Percentiles rank a stretch among this genome's conserved stretches.
phyloP scores from a whole-genome alignment of 495 filamentous ascomycete species.

The Xylaria flabelliformis region DNA sequence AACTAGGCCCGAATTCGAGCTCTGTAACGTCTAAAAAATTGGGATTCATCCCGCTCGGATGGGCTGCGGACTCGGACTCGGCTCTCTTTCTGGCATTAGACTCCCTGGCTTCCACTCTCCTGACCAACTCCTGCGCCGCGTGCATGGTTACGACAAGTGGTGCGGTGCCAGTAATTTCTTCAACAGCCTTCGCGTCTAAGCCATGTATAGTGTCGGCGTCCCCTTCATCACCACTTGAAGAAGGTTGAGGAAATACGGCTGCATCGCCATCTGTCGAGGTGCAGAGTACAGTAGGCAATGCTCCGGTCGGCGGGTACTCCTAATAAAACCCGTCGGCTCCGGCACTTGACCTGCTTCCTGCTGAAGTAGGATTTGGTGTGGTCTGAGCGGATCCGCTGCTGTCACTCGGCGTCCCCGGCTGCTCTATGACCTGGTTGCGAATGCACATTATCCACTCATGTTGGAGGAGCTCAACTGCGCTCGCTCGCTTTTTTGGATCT shows the following conservation, averaged over 20 bases:
- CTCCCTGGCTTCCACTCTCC: slow-evolving; percentile 35
- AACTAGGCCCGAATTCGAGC: slow-evolving; percentile 33
- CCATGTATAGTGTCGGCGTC: slow-evolving; percentile 4
- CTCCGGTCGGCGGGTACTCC: slow-evolving; percentile 34
- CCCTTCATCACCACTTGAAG: not conserved
- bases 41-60: not conserved
- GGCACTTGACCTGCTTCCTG: slow-evolving; percentile 33
- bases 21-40: slow-evolving; percentile 8
- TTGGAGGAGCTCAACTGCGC: slow-evolving; percentile 88
- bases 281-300: slow-evolving; percentile 30
- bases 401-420: slow-evolving; percentile 58
- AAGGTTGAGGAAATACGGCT: not conserved
- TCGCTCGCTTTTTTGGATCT: slow-evolving; percentile 79
- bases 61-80: slow-evolving; percentile 32
- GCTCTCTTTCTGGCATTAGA: slow-evolving; percentile 29
- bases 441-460: slow-evolving; percentile 91
- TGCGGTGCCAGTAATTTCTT: not conserved
- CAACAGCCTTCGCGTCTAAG: not conserved
- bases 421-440: slow-evolving; percentile 59
- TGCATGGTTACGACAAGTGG: slow-evolving; percentile 25
- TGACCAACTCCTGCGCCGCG: slow-evolving; percentile 37
- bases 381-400: slow-evolving; percentile 48
- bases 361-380: slow-evolving; percentile 41
- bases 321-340: slow-evolving; percentile 42
- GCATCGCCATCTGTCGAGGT: slow-evolving; percentile 27